Conservation (phyloP, 257 asterid species). For the Mentha longifolia region DNA sequence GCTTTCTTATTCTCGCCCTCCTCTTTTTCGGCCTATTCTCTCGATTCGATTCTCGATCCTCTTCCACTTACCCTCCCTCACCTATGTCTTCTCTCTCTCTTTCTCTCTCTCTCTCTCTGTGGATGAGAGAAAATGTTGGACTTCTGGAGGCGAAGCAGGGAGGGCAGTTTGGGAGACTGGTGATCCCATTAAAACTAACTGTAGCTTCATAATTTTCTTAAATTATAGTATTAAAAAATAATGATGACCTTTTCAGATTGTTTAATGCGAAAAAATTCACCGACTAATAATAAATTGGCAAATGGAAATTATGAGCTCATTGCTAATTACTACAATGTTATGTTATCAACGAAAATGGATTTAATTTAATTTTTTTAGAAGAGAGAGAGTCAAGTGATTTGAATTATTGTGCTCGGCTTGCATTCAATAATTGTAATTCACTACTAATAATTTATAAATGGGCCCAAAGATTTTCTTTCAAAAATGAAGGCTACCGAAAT, state of each 20-base stretch:
- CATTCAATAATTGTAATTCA: not conserved
- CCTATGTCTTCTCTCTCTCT: slow-evolving; percentile 21
- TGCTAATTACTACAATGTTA: not conserved
- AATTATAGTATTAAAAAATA: no score
- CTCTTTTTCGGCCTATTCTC: slow-evolving; percentile 31
- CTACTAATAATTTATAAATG: slow-evolving; percentile 17
- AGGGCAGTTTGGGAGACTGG: slow-evolving; percentile 3
- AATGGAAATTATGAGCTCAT: not conserved
- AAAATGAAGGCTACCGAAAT: not conserved
- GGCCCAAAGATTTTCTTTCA: not conserved
- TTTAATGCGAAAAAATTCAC: slow-evolving; percentile 6
- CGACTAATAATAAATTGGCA: slow-evolving; percentile 14
- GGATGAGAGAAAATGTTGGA: slow-evolving; percentile 33
- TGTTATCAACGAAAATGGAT: not conserved
- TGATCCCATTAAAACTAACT: slow-evolving; percentile 10
- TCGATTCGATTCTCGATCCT: slow-evolving; percentile 48
- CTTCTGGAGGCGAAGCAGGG: slow-evolving; percentile 27
- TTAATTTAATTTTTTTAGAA: not conserved
- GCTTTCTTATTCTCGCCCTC: slow-evolving; percentile 14
- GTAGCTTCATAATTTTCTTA: not conserved
- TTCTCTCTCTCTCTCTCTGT: not conserved
- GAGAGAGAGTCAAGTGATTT: not conserved
- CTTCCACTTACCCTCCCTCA: slow-evolving; percentile 43
- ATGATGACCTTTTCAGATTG: not conserved
- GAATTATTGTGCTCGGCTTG: slow-evolving; percentile 10